Evolutionary conservation across 495 filamentous ascomycete genomes (phyloP), one percentile per base, ranked within the genome.

Genomic region (Trichoderma virens): DNA sequence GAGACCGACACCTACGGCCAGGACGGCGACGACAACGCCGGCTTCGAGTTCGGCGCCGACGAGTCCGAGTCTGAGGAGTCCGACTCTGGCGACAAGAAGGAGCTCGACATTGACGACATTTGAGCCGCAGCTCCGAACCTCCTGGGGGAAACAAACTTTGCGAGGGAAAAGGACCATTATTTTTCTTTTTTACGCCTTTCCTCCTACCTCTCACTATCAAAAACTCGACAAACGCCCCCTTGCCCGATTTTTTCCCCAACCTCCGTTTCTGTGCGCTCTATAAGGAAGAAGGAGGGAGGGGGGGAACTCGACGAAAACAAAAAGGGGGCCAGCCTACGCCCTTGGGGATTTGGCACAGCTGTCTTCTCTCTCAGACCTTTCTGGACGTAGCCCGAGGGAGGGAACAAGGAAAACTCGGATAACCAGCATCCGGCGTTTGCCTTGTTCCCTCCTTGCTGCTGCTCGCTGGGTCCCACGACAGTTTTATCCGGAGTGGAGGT

Each of bases 1-100:
- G 93, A 98, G 85, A 97, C 93, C 65, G 93, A 97, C 78, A 95
- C 92, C 67, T 97, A 92, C 75, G 81, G 81, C 59, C 81, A 83
- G 72, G 82, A 86, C 74, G 87, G 83, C 69, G 87, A 88, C 66
- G 88, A 88, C 73, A 88, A 90, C 69, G 90, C 88, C 78, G 87
- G 88, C 75, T 91, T 91, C 81, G 88, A 91, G 78, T 91, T 91
- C 80, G 88, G 89, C 73, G 89, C 89, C 75, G 61, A 35, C 61
- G 95, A 97, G 77, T 92, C 91, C 72, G 96, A 93, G 72, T 82
- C 77, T 45, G 78, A 87, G 65, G 84, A 82, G 64, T 80, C 82
- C 65, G 54, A 87, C 47, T 80, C 77, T 62, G 83, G 76, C 66
- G 82, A 81, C 60, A 79, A 73, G 68, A 84, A 84, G 74, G 86